phyloP scores from a whole-genome alignment of 2,329 filamentous ascomycete species.

The Apiospora hydei region DNA sequence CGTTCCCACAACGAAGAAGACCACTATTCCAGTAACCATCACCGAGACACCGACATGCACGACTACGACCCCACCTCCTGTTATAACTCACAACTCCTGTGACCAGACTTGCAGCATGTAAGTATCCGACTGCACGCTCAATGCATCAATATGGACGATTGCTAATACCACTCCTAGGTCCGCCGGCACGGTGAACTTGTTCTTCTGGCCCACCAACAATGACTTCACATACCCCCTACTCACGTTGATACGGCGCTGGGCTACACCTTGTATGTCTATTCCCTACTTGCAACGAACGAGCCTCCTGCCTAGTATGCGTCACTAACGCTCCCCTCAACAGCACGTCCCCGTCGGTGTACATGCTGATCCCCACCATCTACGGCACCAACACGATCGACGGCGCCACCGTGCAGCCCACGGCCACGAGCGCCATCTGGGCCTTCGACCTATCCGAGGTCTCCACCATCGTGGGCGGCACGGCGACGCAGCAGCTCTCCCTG shows the following conservation, averaged over 20 bases:
- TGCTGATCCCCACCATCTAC: conserved; percentile 45
- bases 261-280: conserved; percentile 44
- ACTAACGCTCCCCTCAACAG: conserved; percentile 33
- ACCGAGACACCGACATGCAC: conserved; percentile 28
- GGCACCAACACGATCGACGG: conserved; percentile 40
- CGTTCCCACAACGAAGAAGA: conserved; percentile 27
- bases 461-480: conserved; percentile 39
- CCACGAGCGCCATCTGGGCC: conserved; percentile 40
- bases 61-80: conserved; percentile 24
- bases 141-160: conserved; percentile 26
- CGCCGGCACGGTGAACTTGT: conserved; percentile 44
- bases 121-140: conserved; percentile 25
- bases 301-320: not conserved
- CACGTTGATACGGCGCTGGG: conserved; percentile 38
- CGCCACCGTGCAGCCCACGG: conserved; percentile 41
- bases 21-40: conserved; percentile 34
- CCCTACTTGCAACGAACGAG: not conserved
- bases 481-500: conserved; percentile 43
- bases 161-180: conserved; percentile 29
- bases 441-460: conserved; percentile 45
- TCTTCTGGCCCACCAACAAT: conserved; percentile 45
- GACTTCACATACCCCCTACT: conserved; percentile 44
- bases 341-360: conserved; percentile 49
- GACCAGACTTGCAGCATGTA: conserved; percentile 44
- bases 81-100: conserved; percentile 35